Conservation (phyloP, 2,329 filamentous ascomycete species). For the Elsinoe fawcettii region DNA sequence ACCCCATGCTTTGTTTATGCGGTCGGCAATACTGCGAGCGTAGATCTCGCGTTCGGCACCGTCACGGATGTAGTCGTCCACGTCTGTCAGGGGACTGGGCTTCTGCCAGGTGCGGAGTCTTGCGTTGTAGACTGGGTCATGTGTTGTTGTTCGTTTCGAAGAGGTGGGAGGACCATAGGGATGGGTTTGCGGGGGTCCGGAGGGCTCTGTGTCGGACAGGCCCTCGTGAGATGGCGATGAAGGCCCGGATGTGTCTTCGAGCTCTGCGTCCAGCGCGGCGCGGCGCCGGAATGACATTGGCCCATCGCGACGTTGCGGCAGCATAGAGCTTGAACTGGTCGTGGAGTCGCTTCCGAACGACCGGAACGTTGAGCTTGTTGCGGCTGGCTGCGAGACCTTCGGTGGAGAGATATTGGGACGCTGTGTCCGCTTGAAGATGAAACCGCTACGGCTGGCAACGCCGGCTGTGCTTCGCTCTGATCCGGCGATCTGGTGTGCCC, state of each 20-base stretch:
- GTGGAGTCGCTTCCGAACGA: too few species aligned
- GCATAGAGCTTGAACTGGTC: too few species aligned
- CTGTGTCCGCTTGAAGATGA: background rate
- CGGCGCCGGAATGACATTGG: background rate
- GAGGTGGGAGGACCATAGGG: background rate
- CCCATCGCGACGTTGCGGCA: background rate
- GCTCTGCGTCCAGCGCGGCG: background rate
- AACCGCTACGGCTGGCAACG: background rate
- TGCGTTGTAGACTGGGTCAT: background rate
- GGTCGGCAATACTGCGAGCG: background rate
- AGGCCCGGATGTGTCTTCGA: background rate
- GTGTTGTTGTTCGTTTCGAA: background rate
- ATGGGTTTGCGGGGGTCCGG: background rate
- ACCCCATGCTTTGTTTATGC: background rate
- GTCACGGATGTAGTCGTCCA: background rate
- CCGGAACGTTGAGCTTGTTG: too few species aligned
- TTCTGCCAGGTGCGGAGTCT: background rate
- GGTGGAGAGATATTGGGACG: too few species aligned
- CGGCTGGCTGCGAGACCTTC: too few species aligned
- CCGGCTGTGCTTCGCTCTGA: background rate
- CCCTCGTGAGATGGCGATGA: background rate
- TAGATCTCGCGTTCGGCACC: background rate
- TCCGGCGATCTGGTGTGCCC: background rate
- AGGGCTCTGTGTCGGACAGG: too few species aligned
- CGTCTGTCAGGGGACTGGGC: background rate